Evolutionary conservation across 1,139 yeast genomes (phyloP).

Genomic region (Nakaseomyces sp.): DNA sequence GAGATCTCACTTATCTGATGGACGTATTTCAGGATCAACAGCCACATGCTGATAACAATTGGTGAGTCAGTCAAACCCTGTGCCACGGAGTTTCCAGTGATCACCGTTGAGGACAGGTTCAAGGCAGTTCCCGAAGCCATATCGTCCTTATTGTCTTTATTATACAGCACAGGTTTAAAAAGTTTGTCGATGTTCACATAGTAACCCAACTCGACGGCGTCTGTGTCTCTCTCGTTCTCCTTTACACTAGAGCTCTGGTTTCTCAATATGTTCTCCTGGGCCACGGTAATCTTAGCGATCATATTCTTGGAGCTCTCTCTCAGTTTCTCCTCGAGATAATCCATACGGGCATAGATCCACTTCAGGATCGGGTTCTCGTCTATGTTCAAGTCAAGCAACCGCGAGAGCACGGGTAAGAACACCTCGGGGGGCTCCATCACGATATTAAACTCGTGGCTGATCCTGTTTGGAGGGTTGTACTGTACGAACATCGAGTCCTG

Average conservation of each 20-base stretch:
- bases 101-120: neutral
- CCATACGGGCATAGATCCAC: slow-evolving; percentile 47
- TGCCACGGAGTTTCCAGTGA: slow-evolving; percentile 4
- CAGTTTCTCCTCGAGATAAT: slow-evolving; percentile 34
- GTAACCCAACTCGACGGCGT: slow-evolving; percentile 23
- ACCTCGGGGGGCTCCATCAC: neutral
- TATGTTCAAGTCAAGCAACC: slow-evolving; percentile 51
- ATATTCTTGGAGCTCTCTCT: slow-evolving; percentile 30
- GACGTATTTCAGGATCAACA: slow-evolving; percentile 39
- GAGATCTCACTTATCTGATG: slow-evolving; percentile 33
- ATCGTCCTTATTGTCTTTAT: slow-evolving; percentile 5
- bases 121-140: slow-evolving; percentile 4
- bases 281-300: slow-evolving; percentile 32
- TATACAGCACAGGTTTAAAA: slow-evolving; percentile 11
- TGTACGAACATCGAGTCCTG: neutral
- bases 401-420: slow-evolving; percentile 43
- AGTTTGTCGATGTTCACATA: slow-evolving; percentile 22
- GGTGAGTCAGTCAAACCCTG: slow-evolving; percentile 38
- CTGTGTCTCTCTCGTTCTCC: slow-evolving; percentile 22
- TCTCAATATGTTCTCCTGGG: slow-evolving; percentile 30
- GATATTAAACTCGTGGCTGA: neutral
- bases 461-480: neutral
- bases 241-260: slow-evolving; percentile 21
- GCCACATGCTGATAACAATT: slow-evolving; percentile 48
- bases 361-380: slow-evolving; percentile 54